Percentiles rank a stretch among this genome's conserved stretches.
Evolutionary conservation across 2,329 filamentous ascomycete genomes (phyloP).

Genomic region (Pseudogymnoascus sp.): DNA sequence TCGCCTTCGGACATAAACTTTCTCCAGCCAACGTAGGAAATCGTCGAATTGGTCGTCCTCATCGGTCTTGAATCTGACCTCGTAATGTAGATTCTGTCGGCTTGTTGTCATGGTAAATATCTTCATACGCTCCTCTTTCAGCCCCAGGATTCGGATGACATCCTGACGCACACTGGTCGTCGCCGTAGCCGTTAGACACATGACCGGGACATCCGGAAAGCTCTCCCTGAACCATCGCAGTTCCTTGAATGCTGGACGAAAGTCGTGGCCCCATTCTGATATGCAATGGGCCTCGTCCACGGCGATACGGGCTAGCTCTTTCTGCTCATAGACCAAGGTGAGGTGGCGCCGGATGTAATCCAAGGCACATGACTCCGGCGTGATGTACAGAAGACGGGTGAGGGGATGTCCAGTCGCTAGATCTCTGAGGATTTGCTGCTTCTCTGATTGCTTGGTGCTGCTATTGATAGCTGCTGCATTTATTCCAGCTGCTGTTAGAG

Average conservation of each 20-base stretch:
- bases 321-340: conserved; percentile 66
- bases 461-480: conserved; percentile 82
- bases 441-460: conserved; percentile 60
- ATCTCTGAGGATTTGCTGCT: conserved; percentile 66
- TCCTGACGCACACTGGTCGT: conserved; percentile 75
- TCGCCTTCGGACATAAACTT: conserved; percentile 63
- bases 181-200: conserved; percentile 87
- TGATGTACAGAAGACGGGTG: conserved; percentile 83
- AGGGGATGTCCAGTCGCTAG: conserved; percentile 80
- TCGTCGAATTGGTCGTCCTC: conserved; percentile 65
- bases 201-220: conserved; percentile 81
- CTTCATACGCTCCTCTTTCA: conserved; percentile 57
- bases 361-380: conserved; percentile 77
- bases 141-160: conserved; percentile 66
- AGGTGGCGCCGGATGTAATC: conserved; percentile 71
- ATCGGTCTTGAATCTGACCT: conserved; percentile 75
- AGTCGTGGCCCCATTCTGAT: conserved; percentile 97
- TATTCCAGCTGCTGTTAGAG: conserved; percentile 66
- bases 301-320: conserved; percentile 78
- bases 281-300: conserved; percentile 97
- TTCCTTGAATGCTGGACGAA: conserved; percentile 84
- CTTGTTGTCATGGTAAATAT: conserved; percentile 78
- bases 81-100: conserved; percentile 81
- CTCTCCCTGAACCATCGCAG: conserved; percentile 77
- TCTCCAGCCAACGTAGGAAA: conserved; percentile 68